These are phyloP conservation scores for Lactarius tabidus DNA, from an alignment of 768 basidiomycete species.

Conservation along the genomic window DNA sequence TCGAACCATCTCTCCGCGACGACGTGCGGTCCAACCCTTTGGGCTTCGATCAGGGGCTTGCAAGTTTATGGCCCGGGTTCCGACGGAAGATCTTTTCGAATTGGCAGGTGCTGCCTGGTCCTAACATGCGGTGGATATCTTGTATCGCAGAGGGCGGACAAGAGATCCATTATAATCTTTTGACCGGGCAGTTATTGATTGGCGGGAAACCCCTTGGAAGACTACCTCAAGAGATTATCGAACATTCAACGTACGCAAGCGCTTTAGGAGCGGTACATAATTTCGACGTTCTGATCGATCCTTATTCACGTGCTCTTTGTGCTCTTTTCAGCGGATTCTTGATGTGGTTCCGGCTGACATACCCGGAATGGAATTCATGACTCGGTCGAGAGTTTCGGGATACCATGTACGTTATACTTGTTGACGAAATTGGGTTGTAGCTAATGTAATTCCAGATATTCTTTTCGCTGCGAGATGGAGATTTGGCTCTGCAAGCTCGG, in stretches of 20 bases:
- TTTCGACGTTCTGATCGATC: neutral
- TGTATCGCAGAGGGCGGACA: neutral
- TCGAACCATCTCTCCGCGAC: neutral
- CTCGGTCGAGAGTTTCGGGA: neutral
- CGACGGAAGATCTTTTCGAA: neutral
- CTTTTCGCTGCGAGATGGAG: neutral
- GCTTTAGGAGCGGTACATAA: conserved; percentile 1
- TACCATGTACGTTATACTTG: neutral
- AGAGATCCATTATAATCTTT: conserved; percentile 2
- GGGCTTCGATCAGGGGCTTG: neutral
- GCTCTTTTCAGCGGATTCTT: neutral
- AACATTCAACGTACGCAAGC: conserved; percentile 6
- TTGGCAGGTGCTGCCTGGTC: neutral
- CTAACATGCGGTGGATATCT: conserved; percentile 2
- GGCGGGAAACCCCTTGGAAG: conserved; percentile 4
- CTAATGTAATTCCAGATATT: neutral
- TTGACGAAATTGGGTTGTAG: neutral
- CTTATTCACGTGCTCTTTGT: neutral
- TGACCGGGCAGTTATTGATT: neutral
- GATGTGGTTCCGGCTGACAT: neutral
- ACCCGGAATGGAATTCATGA: conserved; percentile 8
- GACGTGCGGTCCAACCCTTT: neutral
- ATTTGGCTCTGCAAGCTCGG: neutral
- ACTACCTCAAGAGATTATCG: conserved; percentile 2
- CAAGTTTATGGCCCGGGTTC: neutral